phyloP scores from a whole-genome alignment of 164 flowering plant species.

The Dillenia suffruticosa region DNA sequence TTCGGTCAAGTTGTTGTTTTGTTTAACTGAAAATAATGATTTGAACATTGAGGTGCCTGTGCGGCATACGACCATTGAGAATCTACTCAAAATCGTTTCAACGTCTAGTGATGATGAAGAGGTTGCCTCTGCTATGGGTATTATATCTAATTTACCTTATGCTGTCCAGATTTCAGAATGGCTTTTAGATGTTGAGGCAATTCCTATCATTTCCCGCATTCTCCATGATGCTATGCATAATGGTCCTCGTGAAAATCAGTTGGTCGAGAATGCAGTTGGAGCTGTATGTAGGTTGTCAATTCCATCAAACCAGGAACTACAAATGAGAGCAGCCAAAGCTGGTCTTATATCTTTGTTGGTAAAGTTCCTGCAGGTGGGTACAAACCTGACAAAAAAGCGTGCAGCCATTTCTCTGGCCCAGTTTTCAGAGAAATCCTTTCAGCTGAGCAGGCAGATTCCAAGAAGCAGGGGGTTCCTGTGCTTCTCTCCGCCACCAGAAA shows the following conservation, averaged over 20 bases:
- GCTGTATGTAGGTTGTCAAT: constrained; percentile 47
- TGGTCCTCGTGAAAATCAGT: constrained; percentile 19
- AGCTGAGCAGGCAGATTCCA: constrained; percentile 29
- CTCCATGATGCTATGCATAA: constrained; percentile 21
- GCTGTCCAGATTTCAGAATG: constrained; percentile 37
- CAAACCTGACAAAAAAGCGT: constrained; percentile 33
- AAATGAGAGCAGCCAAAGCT: constrained; percentile 45
- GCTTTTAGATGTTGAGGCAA: constrained; percentile 50
- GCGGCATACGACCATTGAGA: constrained; percentile 33
- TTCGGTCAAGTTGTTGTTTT: constrained; percentile 53
- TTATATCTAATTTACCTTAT: constrained; percentile 49
- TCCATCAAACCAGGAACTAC: constrained; percentile 40
- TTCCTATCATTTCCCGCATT: constrained; percentile 24
- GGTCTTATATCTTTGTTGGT: constrained; percentile 49
- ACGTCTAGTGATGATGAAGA: constrained; percentile 48
- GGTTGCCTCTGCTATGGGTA: constrained; percentile 51
- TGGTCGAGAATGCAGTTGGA: constrained; percentile 55
- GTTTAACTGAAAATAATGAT: constrained; percentile 41
- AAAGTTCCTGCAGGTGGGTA: constrained; percentile 41
- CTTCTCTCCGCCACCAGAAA: constrained; percentile 40
- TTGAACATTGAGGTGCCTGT: constrained; percentile 38
- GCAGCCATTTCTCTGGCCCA: constrained; percentile 57
- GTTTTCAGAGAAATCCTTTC: constrained; percentile 43
- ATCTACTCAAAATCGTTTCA: constrained; percentile 35
- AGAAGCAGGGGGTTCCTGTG: constrained; percentile 44